A percentile compares a stretch with the other conserved stretches of the same genome.
These are phyloP conservation scores for Termitomyces bulborhizus DNA, from an alignment of 768 basidiomycete genomes.

Conservation along the genomic window DNA sequence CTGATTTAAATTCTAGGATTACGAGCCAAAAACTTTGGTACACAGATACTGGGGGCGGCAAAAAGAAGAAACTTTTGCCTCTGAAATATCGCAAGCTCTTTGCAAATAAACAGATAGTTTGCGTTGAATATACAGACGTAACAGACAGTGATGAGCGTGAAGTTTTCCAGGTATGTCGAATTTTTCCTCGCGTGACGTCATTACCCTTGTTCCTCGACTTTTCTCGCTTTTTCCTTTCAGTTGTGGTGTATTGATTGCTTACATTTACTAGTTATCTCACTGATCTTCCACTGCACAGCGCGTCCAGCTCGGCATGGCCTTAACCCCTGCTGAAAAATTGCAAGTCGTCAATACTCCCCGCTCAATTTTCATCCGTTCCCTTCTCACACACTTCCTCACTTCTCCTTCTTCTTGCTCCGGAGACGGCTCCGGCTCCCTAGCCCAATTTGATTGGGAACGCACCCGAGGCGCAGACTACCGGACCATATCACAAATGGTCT, in stretches of 20 bases:
- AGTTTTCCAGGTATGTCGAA: conserved; percentile 56
- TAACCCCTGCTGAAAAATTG: conserved; percentile 60
- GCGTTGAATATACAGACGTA: conserved; percentile 69
- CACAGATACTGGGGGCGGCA: conserved; percentile 20
- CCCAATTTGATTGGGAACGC: conserved; percentile 42
- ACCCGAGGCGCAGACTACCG: conserved; percentile 53
- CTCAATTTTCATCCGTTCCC: conserved; percentile 49
- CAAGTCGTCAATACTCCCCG: conserved; percentile 58
- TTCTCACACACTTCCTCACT: conserved; percentile 46
- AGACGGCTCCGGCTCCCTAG: conserved; percentile 28
- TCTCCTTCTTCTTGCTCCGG: conserved; percentile 48
- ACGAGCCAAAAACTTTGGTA: conserved; percentile 51
- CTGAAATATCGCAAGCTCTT: conserved; percentile 53
- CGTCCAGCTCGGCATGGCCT: conserved; percentile 73
- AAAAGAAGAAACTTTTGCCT: conserved; percentile 28
- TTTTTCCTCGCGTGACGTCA: not conserved
- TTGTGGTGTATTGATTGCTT: not conserved
- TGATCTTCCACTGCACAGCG: conserved; percentile 32
- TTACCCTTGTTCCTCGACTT: not conserved
- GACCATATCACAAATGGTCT: conserved; percentile 48
- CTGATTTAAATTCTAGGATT: not conserved
- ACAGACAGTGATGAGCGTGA: conserved; percentile 54
- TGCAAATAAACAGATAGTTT: conserved; percentile 70
- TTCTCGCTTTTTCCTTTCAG: not conserved
- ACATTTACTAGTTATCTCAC: not conserved